These are phyloP conservation scores for Thuidium tamariscinum DNA, from an alignment of 225 moss, liverwort and hornwort species.

Conservation along the genomic window DNA sequence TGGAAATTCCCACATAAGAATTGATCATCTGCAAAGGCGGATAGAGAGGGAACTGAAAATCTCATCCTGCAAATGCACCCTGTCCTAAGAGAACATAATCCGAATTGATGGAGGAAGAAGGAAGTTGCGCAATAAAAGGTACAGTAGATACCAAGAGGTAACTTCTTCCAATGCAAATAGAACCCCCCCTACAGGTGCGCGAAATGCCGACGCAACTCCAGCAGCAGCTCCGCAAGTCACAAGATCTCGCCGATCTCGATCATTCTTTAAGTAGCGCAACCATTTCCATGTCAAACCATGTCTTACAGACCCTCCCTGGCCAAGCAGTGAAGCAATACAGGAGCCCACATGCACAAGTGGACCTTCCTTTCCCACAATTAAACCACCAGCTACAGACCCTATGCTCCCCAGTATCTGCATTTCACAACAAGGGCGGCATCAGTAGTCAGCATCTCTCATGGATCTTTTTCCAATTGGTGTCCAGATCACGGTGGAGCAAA, in stretches of 20 bases:
- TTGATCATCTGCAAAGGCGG: background rate
- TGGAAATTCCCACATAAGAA: background rate
- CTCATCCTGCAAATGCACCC: background rate
- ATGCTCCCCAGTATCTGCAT: slow-evolving; percentile 79
- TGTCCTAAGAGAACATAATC: background rate
- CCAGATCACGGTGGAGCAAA: background rate
- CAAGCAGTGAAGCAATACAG: slow-evolving; percentile 75
- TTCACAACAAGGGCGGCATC: background rate
- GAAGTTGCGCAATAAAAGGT: background rate
- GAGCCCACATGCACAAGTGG: slow-evolving; percentile 92
- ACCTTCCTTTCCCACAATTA: slow-evolving; percentile 89
- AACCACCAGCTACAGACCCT: slow-evolving; percentile 77
- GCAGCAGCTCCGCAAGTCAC: slow-evolving; percentile 94
- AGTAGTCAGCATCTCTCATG: background rate
- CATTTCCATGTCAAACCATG: slow-evolving; percentile 70
- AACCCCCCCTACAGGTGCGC: slow-evolving; percentile 92
- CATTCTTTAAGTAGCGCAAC: slow-evolving; percentile 81
- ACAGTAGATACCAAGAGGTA: slow-evolving; percentile 62
- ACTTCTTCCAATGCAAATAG: slow-evolving; percentile 90
- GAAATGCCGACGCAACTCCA: slow-evolving; percentile 93
- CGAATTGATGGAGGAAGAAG: background rate
- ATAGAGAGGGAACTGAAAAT: background rate
- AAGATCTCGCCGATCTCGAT: slow-evolving; percentile 90
- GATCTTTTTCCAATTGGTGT: background rate
- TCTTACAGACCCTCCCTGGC: slow-evolving; percentile 78